These are phyloP conservation scores for Saturnispora kantuleensis DNA, from an alignment of 805 yeast species.

Conservation along the genomic window DNA sequence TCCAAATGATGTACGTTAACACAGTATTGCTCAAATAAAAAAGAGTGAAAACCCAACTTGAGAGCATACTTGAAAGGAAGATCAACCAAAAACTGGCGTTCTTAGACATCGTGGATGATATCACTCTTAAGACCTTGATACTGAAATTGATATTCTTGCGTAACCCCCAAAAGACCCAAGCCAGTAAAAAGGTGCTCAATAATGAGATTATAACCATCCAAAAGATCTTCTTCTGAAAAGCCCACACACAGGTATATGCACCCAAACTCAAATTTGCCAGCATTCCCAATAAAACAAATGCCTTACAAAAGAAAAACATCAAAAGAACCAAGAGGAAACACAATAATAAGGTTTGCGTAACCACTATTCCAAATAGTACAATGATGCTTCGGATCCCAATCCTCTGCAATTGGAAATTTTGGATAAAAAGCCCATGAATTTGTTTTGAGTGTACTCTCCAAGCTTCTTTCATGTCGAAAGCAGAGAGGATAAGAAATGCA, in stretches of 20 bases:
- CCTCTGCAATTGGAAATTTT: background rate
- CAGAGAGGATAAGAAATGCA: background rate
- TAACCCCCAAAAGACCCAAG: constrained; percentile 14
- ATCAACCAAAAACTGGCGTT: constrained; percentile 60
- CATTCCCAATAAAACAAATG: constrained; percentile 6
- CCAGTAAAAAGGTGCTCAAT: constrained; percentile 20
- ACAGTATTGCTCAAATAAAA: constrained; percentile 61
- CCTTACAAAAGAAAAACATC: background rate
- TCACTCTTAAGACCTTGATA: constrained; percentile 23
- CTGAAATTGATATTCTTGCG: constrained; percentile 22
- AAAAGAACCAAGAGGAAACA: background rate
- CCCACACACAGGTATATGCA: background rate
- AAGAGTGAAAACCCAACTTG: constrained; percentile 53
- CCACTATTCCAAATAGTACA: background rate
- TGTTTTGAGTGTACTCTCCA: background rate
- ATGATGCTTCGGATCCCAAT: constrained; percentile 41
- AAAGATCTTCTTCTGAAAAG: background rate
- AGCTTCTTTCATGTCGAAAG: background rate
- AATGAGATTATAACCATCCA: constrained; percentile 14
- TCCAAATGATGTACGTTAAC: constrained; percentile 70
- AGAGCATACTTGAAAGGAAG: constrained; percentile 28
- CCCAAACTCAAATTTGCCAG: background rate
- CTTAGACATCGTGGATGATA: constrained; percentile 61
- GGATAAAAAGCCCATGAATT: background rate
- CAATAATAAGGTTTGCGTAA: background rate